Evolutionary conservation across 306 rosid genomes (phyloP), one percentile per base, ranked within the genome.

Genomic region (Gastrolobium bilobum): DNA sequence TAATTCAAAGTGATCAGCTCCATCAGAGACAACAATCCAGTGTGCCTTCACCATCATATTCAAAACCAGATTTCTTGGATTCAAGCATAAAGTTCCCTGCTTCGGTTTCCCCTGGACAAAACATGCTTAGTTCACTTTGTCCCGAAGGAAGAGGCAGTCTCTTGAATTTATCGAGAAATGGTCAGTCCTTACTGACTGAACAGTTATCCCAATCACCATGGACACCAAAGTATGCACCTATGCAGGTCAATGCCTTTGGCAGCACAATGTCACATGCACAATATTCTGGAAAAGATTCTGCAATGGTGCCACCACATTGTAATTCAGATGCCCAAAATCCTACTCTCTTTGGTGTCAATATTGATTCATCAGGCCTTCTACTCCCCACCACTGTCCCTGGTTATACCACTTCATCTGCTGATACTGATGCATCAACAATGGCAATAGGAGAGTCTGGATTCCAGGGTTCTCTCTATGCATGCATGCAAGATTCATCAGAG

Each of bases 301-400:
- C 84, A 4, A 71, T 84, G 79, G 97, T 81, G 89, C 83, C 88
- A 61, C 79, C 83, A 34, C 94, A 91, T 68, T 86, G 87, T 71
- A 88, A 79, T 63, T 83, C 94, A 47, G 91, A 88, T 80, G 57
- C 90, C 44, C 93, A 90, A 40, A 91, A 92, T 85, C 84, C 89
- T 78, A 90, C 89, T 44, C 88, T 90, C 30, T 93, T 89, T 82
- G 97, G 94, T 52, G 97, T 93, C 57, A 93, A 91, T 71, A 88
- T 91, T 3, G 98, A 93, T 78, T 86, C 98, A 66, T 93, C 98
- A 53, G 98, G 97, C 53, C 98, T 93, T 83, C 86, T 93, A 11
- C 92, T 89, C 75, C 94, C 98, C 53, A 79, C 88, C 68, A 84
- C 86, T 39, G 89, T 85, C 71, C 91, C 97, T 20, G 82, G 87